Base-by-base conservation (phyloP, 805 yeast species). In the Lipomyces sp. region DNA sequence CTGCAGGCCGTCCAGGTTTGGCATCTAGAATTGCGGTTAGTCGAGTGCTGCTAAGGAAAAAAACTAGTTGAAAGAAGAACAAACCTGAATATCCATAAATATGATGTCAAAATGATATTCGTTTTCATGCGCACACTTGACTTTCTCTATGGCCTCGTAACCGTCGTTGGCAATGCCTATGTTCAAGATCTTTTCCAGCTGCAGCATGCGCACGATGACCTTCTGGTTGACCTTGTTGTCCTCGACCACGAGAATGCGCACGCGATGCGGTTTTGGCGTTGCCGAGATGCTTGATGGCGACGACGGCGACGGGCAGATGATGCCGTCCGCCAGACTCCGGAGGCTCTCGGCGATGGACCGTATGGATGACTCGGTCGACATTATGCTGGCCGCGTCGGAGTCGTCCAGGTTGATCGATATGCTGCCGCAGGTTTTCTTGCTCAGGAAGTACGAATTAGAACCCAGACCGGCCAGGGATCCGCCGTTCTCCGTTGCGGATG, bases 151-250 rank as follows among this genome's bases (percentile, higher is more conserved):
- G 0, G 97, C 97, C 55, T 90, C 96, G 32, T 80, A 80, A 18
- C 98, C 98, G 68, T 93, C 95, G 58, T 85, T 81, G 0, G 96
- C 97, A 64, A 91, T 71, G 2, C 81, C 79, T 39, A 93, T 76
- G 57, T 82, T 78, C 1, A 67, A 69, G 53, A 86, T 77, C 0
- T 96, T 95, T 69, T 93, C 97, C 19, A 93, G 70, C 45, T 76
- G 78, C 53, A 93, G 72, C 96, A 93, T 90, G 46, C 98, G 72
- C 61, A 78, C 81, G 64, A 91, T 86, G 19, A 93, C 97, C 68
- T 90, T 96, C 67, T 91, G 98, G 65, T 93, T 93, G 8, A 93
- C 97, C 58, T 77, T 72, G 63, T 93, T 93, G 63, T 93, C 98
- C 64, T 93, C 98, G 0, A 96, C 98, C 14, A 93, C 91, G 41